phyloP scores from a whole-genome alignment of 352 stramenopile species.

The Lagenidium giganteum region DNA sequence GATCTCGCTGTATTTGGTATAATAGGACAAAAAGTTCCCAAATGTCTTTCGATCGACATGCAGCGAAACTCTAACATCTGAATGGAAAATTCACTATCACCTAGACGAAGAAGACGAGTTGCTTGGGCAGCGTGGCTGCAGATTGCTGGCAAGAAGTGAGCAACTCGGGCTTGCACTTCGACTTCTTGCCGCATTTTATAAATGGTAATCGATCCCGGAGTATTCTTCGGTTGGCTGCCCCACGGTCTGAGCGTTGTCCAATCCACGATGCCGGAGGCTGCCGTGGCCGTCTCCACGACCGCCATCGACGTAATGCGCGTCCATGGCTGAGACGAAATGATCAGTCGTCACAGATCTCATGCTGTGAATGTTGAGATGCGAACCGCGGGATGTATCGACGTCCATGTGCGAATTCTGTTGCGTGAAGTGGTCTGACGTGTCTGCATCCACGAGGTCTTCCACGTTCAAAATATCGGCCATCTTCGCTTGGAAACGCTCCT shows the following conservation, averaged over 20 bases:
- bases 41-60: too few species aligned
- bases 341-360: slow-evolving; percentile 69
- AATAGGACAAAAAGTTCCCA: too few species aligned
- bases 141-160: too few species aligned
- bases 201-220: slow-evolving; percentile 81
- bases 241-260: slow-evolving; percentile 52
- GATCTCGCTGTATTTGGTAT: too few species aligned
- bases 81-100: too few species aligned
- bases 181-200: too few species aligned
- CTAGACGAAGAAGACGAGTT: too few species aligned
- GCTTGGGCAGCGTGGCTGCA: too few species aligned
- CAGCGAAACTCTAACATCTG: too few species aligned
- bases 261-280: slow-evolving; percentile 47
- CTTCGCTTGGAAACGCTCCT: slow-evolving; percentile 81
- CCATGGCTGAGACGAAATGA: slow-evolving; percentile 45
- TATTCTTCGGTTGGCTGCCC: slow-evolving; percentile 81
- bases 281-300: slow-evolving; percentile 39
- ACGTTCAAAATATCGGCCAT: slow-evolving; percentile 84
- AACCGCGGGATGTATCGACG: slow-evolving; percentile 58
- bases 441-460: slow-evolving; percentile 52
- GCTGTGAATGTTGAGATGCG: slow-evolving; percentile 56
- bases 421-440: slow-evolving; percentile 49
- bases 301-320: slow-evolving; percentile 61
- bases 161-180: not conserved
- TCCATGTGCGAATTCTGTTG: slow-evolving; percentile 89